Evolutionary conservation across 2,329 filamentous ascomycete genomes (phyloP), one percentile per base, ranked within the genome.

Genomic region (Apiospora sp.): DNA sequence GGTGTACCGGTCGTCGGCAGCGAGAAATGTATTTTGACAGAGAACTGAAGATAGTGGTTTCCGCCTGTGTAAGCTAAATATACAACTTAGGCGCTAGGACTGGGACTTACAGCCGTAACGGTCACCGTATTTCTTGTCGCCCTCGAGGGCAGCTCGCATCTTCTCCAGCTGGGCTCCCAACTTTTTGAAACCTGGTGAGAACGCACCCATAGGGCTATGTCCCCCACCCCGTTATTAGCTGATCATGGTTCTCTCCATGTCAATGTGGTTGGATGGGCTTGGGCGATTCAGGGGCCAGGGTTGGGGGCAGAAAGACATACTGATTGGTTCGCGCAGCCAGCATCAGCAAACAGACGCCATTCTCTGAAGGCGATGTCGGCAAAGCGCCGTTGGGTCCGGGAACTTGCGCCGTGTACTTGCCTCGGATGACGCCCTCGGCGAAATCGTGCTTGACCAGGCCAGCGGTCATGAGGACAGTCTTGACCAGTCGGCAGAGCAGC

Each of bases 381-480:
- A 64, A 1, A 34, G 30, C 34, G 30, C 58, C 58, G 19, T 64
- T 10, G 19, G 58, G 58, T 10, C 58, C 34, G 19, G 58, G 58
- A 3, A 64, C 34, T 34, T 64, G 58, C 30, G 34, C 58, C 58
- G 58, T 64, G 19, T 13, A 64, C 34, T 64, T 64, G 58, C 58
- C 58, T 13, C 10, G 30, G 34, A 64, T 64, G 19, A 64, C 58
- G 22, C 5, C 58, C 10, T 41, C 58, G 5, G 19, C 58, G 10
- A n/a, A 34, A n/a, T 14, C 22, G 19, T 64, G 19, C 19, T n/a
- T n/a, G 58, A 41, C 2, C 19, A 64, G 8, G 8, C 58, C 58
- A 0, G 10, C 22, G 10, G 8, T 6, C 58, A 64, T 64, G 19
- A 64, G 58, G 4, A 41, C 8, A 5, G 58, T 41, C 34, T 64